Base-by-base conservation (phyloP, 257 asterid genomes). In the Solanum sejunctum region DNA sequence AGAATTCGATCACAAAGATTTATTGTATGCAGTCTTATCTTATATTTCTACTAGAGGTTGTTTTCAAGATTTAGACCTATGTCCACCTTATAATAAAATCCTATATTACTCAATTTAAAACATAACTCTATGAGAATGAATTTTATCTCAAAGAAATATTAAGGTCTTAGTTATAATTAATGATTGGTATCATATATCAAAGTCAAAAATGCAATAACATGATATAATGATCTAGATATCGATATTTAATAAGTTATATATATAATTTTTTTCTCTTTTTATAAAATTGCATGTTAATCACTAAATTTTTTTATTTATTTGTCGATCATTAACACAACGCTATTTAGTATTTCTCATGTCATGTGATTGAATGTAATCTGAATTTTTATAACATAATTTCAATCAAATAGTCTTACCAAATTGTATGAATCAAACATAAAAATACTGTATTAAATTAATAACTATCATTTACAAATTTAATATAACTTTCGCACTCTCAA, bases 1-100 rank as follows among this genome's bases (percentile, higher is more conserved):
- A 36, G 6, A 36, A 5, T 5, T 0, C 6, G 1, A 36, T 0
- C 41, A 36, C 6, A 3, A 36, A 0, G 1, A 36, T 36, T 0
- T 36, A 36, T 36, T 36, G 6, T 36, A 4, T 1, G 6, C 6
- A 36, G 7, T 5, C 0, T 36, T 36, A 36, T 1, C 1, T 36
- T 36, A 36, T 5, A 36, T 36, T 36, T 36, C 1, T 36, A 6
- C 1, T 36, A 36, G 41, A 5, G 6, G 1, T 5, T 36, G 7
- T 36, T 36, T 36, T 0, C 41, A 36, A 36, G 1, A 0, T 5
- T 36, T 32, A 3, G 3, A 32, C 36, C 3, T 3, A 3, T 32
- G 36, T 32, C 36, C 36, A 32, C 0, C 36, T 32, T 32, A 32
- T 32, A 5, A 8, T 41, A 41, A 41, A 41, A 41, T 41, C 8